Evolutionary conservation across 2,329 filamentous ascomycete species (phyloP).

Genomic region (Lachnellula cervina): DNA sequence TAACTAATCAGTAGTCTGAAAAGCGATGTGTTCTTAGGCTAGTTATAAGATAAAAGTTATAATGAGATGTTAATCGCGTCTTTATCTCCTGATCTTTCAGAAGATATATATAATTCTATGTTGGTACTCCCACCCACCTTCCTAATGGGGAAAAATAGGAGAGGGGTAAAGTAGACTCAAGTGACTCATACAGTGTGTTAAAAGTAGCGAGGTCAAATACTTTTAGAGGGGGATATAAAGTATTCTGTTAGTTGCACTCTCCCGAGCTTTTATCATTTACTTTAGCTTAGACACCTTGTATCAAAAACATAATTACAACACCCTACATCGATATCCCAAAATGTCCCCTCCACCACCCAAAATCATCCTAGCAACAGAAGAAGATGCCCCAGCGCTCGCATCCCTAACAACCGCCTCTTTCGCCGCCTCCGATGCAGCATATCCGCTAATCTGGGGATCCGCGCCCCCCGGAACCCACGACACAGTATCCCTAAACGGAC

Average conservation of each 20-base stretch:
- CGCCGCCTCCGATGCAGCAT: conserved; percentile 11
- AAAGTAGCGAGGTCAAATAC: background rate
- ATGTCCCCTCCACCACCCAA: conserved; percentile 4
- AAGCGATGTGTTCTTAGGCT: too few relatives aligned
- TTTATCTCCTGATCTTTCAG: too few relatives aligned
- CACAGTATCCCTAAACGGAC: background rate
- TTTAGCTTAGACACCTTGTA: background rate
- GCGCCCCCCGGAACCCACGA: conserved; percentile 13
- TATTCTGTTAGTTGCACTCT: too few relatives aligned
- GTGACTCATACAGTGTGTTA: background rate
- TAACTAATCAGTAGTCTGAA: too few relatives aligned
- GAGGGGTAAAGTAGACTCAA: background rate
- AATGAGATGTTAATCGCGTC: too few relatives aligned
- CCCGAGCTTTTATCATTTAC: too few relatives aligned
- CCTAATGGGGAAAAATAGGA: background rate
- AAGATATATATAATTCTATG: too few relatives aligned
- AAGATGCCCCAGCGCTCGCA: conserved; percentile 9
- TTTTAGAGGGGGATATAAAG: background rate
- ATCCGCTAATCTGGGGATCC: conserved; percentile 15
- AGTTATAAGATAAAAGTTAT: too few relatives aligned
- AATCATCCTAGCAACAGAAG: conserved; percentile 7
- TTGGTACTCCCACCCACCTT: background rate
- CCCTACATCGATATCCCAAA: background rate
- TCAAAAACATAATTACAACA: background rate
- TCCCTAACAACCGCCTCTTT: conserved; percentile 15